Conservation (phyloP, 139 green algal species). For the Volvox africanus region DNA sequence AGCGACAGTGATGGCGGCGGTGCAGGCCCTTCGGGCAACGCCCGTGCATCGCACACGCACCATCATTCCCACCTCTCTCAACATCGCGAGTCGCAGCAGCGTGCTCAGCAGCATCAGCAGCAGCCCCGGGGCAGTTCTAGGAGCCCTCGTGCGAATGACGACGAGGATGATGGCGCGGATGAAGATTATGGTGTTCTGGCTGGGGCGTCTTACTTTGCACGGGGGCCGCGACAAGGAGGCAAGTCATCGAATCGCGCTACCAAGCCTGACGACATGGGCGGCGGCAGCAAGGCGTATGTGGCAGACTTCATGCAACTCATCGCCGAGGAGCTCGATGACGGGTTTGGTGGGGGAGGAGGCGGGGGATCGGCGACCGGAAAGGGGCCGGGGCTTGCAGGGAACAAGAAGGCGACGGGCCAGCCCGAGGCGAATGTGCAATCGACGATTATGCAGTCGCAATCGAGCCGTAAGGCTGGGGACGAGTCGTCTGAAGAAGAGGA, state of each 20-base stretch:
- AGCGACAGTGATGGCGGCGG: conserved; percentile 20
- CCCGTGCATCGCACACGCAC: neutral
- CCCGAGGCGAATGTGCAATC: neutral
- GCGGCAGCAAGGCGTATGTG: no score
- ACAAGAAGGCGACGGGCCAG: neutral
- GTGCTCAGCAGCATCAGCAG: neutral
- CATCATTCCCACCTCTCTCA: neutral
- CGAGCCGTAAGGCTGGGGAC: neutral
- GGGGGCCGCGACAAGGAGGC: neutral
- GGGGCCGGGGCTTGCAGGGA: neutral
- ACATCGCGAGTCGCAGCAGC: neutral
- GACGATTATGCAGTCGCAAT: neutral
- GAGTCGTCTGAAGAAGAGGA: conserved; percentile 37
- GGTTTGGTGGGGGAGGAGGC: neutral
- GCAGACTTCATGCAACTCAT: conserved; percentile 38
- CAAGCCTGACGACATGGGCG: conserved; percentile 1
- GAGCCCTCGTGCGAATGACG: neutral
- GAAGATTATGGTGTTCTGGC: conserved; percentile 36
- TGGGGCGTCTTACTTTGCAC: neutral
- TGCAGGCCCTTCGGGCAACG: neutral
- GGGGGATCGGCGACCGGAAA: neutral
- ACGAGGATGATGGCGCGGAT: conserved; percentile 3
- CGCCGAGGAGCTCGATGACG: conserved; percentile 39
- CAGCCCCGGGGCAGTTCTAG: neutral
- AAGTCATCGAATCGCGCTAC: neutral